phyloP scores from a whole-genome alignment of 352 stramenopile genomes.

The Phytophthora boehmeriae region DNA sequence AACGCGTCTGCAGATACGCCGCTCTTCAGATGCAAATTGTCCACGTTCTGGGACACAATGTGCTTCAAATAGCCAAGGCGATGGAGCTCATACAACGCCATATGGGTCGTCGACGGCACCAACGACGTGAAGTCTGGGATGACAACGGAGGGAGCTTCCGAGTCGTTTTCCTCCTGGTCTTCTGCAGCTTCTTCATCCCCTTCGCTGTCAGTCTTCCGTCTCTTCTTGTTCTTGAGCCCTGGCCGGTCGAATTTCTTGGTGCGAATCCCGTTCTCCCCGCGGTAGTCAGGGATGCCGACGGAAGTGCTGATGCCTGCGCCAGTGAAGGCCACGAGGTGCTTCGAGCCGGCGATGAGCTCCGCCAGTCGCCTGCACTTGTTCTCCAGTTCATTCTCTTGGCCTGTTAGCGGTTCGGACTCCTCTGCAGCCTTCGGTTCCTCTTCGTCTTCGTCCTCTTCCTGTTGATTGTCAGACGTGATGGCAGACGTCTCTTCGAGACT shows the following conservation, averaged over 20 bases:
- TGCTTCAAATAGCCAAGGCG: conserved; percentile 76
- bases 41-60: conserved; percentile 84
- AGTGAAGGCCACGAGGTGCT: conserved; percentile 82
- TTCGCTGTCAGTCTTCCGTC: conserved; percentile 25
- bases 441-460: conserved; percentile 8
- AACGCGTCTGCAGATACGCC: conserved; percentile 56
- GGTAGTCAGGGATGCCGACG: conserved; percentile 81
- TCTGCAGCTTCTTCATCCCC: conserved; percentile 18
- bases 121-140: conserved; percentile 74
- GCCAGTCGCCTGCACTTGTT: conserved; percentile 66
- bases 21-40: conserved; percentile 87
- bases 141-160: background rate
- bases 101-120: conserved; percentile 80
- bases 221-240: conserved; percentile 30
- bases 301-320: conserved; percentile 83
- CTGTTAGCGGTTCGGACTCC: conserved; percentile 3
- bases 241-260: conserved; percentile 58
- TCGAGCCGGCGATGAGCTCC: conserved; percentile 58
- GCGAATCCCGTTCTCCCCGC: conserved; percentile 79
- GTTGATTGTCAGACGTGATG: conserved; percentile 12
- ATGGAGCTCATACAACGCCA: conserved; percentile 81
- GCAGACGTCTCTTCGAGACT: conserved; percentile 11
- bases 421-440: conserved; percentile 6
- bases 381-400: conserved; percentile 41
- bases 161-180: conserved; percentile 15